A percentile compares a stretch with the other conserved stretches of the same genome.
Evolutionary conservation across 371 early-diverging fungal species (phyloP).

Genomic region (Circinella minor): DNA sequence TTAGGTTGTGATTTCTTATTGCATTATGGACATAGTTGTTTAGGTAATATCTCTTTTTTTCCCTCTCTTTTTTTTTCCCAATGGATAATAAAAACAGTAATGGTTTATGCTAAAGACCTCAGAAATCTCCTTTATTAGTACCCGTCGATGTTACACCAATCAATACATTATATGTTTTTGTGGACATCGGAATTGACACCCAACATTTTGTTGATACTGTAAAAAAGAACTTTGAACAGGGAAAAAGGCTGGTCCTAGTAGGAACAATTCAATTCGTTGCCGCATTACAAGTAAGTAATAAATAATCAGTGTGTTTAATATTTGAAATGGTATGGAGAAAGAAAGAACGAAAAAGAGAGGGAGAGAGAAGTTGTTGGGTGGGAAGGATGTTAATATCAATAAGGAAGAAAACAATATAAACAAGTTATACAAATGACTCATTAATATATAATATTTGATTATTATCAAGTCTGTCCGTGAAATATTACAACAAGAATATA

Average conservation of each 20-base stretch:
- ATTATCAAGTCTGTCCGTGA: slow-evolving; percentile 54
- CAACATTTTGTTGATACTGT: slow-evolving; percentile 93
- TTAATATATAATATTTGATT: neutral
- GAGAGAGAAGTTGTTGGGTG: too few species aligned
- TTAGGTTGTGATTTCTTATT: slow-evolving; percentile 97
- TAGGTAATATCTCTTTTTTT: slow-evolving; percentile 55
- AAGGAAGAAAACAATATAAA: too few species aligned
- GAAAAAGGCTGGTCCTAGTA: slow-evolving; percentile 82
- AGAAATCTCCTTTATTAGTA: slow-evolving; percentile 48
- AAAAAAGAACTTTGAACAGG: slow-evolving; percentile 77
- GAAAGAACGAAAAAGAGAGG: too few species aligned
- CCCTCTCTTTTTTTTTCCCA: too few species aligned
- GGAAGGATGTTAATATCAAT: too few species aligned
- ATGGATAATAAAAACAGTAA: too few species aligned
- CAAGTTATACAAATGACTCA: too few species aligned
- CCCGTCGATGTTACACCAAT: slow-evolving; percentile 95
- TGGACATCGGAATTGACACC: slow-evolving; percentile 97
- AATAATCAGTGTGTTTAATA: too few species aligned
- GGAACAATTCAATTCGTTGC: slow-evolving; percentile 98
- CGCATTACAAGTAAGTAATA: slow-evolving; percentile 72
- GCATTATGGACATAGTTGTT: slow-evolving; percentile 99
- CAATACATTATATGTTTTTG: slow-evolving; percentile 99
- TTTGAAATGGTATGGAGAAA: too few species aligned
- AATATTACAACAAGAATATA: slow-evolving; percentile 68
- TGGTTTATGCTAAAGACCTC: too few species aligned